Base-by-base conservation (phyloP, 441 rosid genomes). In the Gossypium schwendimanii region DNA sequence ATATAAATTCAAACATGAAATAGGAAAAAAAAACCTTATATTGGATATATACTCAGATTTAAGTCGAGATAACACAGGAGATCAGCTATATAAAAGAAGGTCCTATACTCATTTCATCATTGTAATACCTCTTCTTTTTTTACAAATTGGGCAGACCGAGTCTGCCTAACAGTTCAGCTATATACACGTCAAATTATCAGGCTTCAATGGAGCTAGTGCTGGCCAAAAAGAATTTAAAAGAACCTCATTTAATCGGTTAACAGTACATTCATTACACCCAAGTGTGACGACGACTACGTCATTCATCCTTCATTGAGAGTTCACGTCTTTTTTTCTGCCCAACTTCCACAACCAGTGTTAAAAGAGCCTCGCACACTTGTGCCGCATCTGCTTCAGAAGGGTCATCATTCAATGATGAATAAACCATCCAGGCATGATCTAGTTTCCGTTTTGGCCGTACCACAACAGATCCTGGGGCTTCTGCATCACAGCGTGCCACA, bases 391-490 rank as follows among this genome's bases (percentile, higher is more conserved):
- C 84, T 75, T 91, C 95, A 0, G 84, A 73, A 58, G 90, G 80
- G 75, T 80, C 84, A 11, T 91, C 91, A 14, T 85, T 92, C 75
- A 89, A 73, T 5, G 98, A 81, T 5, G 97, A 95, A 76, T 92
- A 95, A 33, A 92, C 99, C 98, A 95, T 92, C 98, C 98, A 95
- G 8, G 93, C 96, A 80, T 91, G 98, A 79, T 95, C 98, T 76
- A 92, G 50, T 76, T 88, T 91, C 3, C 92, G 92, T 63, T 84
- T 87, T 0, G 96, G 96, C 55, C 81, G 85, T 65, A 95, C 93
- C 10, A 89, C 96, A 0, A 90, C 72, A 0, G 99, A 95, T 21
- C 97, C 99, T 3, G 98, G 99, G 63, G 89, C 98, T 81, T 91
- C 94, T 1, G 99, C 98, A 52, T 95, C 98, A 17, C 97, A 81